phyloP scores from a whole-genome alignment of 495 filamentous ascomycete species.

The Neurospora sp. region DNA sequence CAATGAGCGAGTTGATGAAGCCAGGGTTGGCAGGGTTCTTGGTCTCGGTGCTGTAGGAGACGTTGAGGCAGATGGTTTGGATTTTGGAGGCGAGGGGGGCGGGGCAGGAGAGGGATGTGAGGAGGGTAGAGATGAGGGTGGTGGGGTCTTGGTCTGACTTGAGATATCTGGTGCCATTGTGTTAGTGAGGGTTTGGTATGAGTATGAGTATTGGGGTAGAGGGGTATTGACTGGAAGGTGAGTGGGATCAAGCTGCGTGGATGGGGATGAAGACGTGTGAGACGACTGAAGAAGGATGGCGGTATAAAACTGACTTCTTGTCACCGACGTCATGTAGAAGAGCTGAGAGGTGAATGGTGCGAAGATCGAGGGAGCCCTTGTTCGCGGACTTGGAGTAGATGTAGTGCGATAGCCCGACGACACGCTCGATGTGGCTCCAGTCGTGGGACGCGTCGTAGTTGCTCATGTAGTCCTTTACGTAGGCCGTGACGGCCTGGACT shows the following conservation, averaged over 20 bases:
- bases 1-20: conserved; percentile 40
- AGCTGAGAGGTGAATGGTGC: conserved; percentile 58
- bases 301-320: conserved; percentile 41
- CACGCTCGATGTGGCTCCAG: conserved; percentile 71
- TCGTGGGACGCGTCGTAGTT: conserved; percentile 79
- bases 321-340: conserved; percentile 85
- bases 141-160: conserved; percentile 37
- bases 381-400: conserved; percentile 39
- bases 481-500: conserved; percentile 40
- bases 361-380: conserved; percentile 32
- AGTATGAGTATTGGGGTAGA: neutral
- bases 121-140: conserved; percentile 45
- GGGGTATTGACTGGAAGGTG: neutral
- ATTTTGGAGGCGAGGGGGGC: conserved; percentile 49
- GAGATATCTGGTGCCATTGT: conserved; percentile 37
- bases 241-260: neutral
- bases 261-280: neutral
- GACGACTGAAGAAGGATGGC: neutral
- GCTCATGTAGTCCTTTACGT: conserved; percentile 64
- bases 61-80: conserved; percentile 57
- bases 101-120: conserved; percentile 46
- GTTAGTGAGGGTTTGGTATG: neutral
- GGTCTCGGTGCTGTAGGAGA: conserved; percentile 69
- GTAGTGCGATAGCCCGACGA: conserved; percentile 56
- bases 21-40: conserved; percentile 37